A percentile compares a stretch with the other conserved stretches of the same genome.
Conservation (phyloP, 1,284 basidiomycete species). For the Cystodermella granulosa region DNA sequence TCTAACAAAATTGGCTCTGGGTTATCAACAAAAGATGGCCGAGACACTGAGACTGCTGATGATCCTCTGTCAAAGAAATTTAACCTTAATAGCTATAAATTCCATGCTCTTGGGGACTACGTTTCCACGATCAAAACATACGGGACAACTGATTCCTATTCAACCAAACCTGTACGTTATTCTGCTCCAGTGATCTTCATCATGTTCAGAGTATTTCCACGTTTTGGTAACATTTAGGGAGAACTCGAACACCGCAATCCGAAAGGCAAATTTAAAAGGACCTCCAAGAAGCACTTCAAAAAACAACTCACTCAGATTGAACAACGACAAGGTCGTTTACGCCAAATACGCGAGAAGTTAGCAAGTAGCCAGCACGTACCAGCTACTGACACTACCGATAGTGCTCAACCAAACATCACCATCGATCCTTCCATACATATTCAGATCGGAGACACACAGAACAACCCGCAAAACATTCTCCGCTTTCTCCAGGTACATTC, state of each 20-base stretch:
- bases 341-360: too few species aligned
- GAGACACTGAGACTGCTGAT: not conserved
- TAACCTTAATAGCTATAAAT: constrained; percentile 15
- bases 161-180: constrained; percentile 23
- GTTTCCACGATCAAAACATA: constrained; percentile 10
- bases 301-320: constrained; percentile 21
- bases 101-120: constrained; percentile 19
- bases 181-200: constrained; percentile 5
- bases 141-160: constrained; percentile 22
- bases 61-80: constrained; percentile 6
- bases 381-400: too few species aligned
- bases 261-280: constrained; percentile 23
- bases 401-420: too few species aligned
- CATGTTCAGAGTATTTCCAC: too few species aligned
- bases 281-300: constrained; percentile 24
- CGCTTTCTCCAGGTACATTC: too few species aligned
- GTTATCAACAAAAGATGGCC: constrained; percentile 1
- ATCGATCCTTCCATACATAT: too few species aligned
- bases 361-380: too few species aligned
- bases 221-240: too few species aligned
- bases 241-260: constrained; percentile 27
- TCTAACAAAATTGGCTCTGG: not conserved
- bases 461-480: too few species aligned
- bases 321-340: too few species aligned
- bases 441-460: too few species aligned